Base-by-base conservation (phyloP, 352 stramenopile genomes). In the Pythium vanterpoolii region DNA sequence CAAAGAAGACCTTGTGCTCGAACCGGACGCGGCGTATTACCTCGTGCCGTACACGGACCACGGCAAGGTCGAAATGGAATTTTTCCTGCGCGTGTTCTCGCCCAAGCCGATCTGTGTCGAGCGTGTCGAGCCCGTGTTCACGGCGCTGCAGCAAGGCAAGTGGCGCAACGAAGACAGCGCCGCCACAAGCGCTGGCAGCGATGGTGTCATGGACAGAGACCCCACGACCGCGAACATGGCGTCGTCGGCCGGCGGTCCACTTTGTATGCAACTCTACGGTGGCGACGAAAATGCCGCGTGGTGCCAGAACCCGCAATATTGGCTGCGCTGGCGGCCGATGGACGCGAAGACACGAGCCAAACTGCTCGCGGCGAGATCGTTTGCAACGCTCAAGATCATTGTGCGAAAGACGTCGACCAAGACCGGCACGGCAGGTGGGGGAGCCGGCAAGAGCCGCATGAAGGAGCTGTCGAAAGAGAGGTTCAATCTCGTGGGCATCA, bases 301-400 rank as follows among this genome's bases (percentile, higher is more conserved):
- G 81, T 89, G 83, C 66, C 87, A 96, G 58, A 97, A 97, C 47
- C 89, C 90, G 10, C 90, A 97, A 70, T 97, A 93, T 62, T 83
- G 86, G 70, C 27, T 96, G 33, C 76, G 76, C 0, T 64, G 91
- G 14, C 50, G 58, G 23, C 53, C 77, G 5, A 63, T 75, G 21
- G 46, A 53, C 3, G 26, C 40, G 18, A 49, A 69, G 44, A 47
- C 68, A 16, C 60, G 62, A 10, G 66, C 70, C 3, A 69, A 70
- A 14, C 58, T 78, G 23, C 50, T 78, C 48, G 62, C 63, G 1
- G 63, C 60, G 10, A 73, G 68, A 55, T 65, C 76, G 0, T 73
- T 74, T 24, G 83, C 85, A 27, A 85, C 83, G 13, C 68, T 93
- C 59, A 93, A 95, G 48, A 49, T 89, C 34, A 71, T 89, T 5